These are phyloP conservation scores for Batrachochytrium dendrobatidis DNA, from an alignment of 371 early-diverging fungal species.

Conservation along the genomic window DNA sequence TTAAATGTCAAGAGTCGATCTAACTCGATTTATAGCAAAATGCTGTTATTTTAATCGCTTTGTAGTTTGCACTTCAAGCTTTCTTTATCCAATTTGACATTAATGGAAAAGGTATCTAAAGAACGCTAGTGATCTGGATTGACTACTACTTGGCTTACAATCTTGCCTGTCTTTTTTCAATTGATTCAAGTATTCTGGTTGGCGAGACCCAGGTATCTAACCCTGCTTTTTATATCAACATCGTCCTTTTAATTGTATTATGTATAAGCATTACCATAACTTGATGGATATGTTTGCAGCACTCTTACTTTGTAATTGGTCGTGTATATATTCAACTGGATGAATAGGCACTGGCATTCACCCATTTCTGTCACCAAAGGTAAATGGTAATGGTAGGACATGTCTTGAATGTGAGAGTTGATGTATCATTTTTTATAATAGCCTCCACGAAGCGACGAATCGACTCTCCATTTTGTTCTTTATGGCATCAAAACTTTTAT, in stretches of 20 bases:
- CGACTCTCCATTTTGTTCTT: neutral
- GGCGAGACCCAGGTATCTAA: conserved; percentile 22
- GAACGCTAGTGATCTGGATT: neutral
- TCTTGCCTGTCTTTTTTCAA: neutral
- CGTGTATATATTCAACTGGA: neutral
- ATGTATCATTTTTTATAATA: conserved; percentile 23
- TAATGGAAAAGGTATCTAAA: too few species aligned
- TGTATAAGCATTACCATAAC: neutral
- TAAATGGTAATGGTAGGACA: conserved; percentile 19
- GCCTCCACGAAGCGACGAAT: conserved; percentile 10
- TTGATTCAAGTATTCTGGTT: conserved; percentile 19
- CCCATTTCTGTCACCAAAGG: conserved; percentile 78
- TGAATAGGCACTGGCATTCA: conserved; percentile 71
- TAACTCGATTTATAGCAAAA: too few species aligned
- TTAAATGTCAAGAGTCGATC: too few species aligned
- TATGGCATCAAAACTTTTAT: conserved; percentile 20
- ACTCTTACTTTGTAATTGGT: neutral
- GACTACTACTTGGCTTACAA: neutral
- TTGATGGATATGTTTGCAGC: neutral
- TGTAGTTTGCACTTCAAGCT: too few species aligned
- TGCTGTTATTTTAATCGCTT: too few species aligned
- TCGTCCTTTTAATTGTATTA: neutral
- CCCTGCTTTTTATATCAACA: neutral
- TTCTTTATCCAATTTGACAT: too few species aligned
- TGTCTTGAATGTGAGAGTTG: neutral